These are phyloP conservation scores for Diaporthe humulicola DNA, from an alignment of 2,329 filamentous ascomycete species.

Conservation along the genomic window DNA sequence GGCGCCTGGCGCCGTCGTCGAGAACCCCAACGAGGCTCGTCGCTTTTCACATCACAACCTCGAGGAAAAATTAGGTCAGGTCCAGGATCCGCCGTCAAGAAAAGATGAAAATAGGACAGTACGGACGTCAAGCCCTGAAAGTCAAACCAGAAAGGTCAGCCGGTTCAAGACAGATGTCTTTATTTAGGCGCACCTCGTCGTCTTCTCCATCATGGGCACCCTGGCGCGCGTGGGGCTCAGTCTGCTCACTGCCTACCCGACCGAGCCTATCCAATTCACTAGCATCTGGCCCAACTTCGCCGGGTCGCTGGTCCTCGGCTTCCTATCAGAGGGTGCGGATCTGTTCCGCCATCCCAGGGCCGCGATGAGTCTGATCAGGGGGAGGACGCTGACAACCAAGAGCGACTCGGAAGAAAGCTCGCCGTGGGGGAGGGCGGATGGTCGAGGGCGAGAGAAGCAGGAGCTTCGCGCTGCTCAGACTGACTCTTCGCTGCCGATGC, in stretches of 20 bases:
- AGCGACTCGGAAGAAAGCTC: background rate
- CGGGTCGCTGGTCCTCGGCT: constrained; percentile 86
- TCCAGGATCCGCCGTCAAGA: background rate
- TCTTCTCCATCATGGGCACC: constrained; percentile 92
- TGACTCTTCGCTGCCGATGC: constrained; percentile 59
- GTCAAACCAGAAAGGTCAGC: background rate
- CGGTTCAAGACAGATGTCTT: constrained; percentile 68
- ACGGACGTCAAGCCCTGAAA: no score
- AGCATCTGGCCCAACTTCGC: constrained; percentile 89
- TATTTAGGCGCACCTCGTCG: constrained; percentile 82
- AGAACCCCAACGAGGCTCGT: constrained; percentile 13
- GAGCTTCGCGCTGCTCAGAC: background rate
- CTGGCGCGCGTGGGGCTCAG: constrained; percentile 85
- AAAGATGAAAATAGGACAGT: background rate
- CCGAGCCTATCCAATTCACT: constrained; percentile 78
- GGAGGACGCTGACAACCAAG: background rate
- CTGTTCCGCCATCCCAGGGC: constrained; percentile 17
- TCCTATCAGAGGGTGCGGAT: constrained; percentile 71
- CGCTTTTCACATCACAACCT: constrained; percentile 22
- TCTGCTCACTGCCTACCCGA: constrained; percentile 82
- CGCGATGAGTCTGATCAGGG: background rate
- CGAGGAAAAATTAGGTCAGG: constrained; percentile 46
- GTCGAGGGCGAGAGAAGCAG: background rate
- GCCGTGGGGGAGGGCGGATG: background rate
- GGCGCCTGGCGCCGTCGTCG: background rate